These are phyloP conservation scores for Dissoconium aciculare DNA, from an alignment of 2,329 filamentous ascomycete genomes.

Conservation along the genomic window DNA sequence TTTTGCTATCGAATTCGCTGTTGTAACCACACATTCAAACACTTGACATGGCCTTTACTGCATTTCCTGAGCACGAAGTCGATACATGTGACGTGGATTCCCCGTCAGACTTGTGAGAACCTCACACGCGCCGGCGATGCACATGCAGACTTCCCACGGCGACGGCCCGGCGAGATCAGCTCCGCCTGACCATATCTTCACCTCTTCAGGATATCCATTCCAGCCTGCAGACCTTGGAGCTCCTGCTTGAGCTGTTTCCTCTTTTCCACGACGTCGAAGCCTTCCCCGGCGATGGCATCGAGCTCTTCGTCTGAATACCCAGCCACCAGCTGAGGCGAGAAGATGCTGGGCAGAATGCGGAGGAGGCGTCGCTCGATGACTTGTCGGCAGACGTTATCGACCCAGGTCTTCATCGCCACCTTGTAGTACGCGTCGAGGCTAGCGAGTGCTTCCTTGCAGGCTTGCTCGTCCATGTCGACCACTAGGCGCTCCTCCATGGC, in stretches of 20 bases:
- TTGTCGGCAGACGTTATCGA: constrained; percentile 22
- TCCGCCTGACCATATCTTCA: too few species aligned
- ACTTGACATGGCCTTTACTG: too few species aligned
- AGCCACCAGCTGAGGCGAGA: constrained; percentile 21
- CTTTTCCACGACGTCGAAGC: constrained; percentile 16
- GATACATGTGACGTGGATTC: too few species aligned
- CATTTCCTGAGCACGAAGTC: too few species aligned
- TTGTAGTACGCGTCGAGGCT: constrained; percentile 25
- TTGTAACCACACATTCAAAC: too few species aligned
- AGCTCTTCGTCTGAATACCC: constrained; percentile 24
- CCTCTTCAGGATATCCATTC: too few species aligned
- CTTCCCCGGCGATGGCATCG: constrained; percentile 23
- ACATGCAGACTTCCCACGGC: too few species aligned
- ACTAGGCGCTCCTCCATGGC: background rate
- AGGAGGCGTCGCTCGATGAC: constrained; percentile 28
- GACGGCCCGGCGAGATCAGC: too few species aligned
- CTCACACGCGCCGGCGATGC: too few species aligned
- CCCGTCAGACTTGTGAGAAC: too few species aligned
- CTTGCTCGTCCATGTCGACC: constrained; percentile 3
- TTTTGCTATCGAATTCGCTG: too few species aligned
- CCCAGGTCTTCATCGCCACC: constrained; percentile 25
- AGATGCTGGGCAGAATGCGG: constrained; percentile 17
- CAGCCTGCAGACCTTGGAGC: too few species aligned
- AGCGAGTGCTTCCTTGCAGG: constrained; percentile 24
- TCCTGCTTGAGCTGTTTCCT: constrained; percentile 19